Base-by-base conservation (phyloP, 768 basidiomycete species). In the Boletus patriciae region DNA sequence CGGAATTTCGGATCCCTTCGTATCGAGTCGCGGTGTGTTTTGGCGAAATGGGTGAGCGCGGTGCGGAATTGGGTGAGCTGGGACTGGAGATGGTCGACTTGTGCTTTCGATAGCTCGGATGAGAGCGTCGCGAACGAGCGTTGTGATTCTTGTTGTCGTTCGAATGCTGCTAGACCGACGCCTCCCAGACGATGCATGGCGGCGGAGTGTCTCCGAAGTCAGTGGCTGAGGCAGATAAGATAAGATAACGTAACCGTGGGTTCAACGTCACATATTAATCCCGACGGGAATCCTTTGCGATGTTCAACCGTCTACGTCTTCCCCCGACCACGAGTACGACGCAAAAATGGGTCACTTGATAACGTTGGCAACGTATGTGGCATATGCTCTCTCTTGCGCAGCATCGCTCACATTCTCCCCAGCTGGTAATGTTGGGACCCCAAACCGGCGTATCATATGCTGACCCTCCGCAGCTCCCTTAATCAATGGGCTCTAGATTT, bases 401-500 rank as follows among this genome's bases (percentile, higher is more conserved):
- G 18, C 29, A 23, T 46, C 10, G 19, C 50, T 56, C 33, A 52
- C 63, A 2, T 38, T 55, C 31, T 6, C 36, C 12, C 13, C 50
- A 72, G 70, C 19, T 72, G 70, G 70, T 72, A 57, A 59, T 19
- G 49, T 54, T 19, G 44, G 33, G 19, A 6, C 18, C 34, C 52
- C 27, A 36, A 45, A 36, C 12, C 6, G 8, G 18, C 34, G n/a
- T 25, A 15, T 45, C 31, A 15, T 44, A 42, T 50, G n/a, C 64
- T 69, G 36, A 67, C 56, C 37, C 19, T 59, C 21, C 3, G 21
- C 44, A 96, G 94, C 70, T 94, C 94, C 16, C 78, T 99, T 29
- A 96, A 98, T 66, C 96, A 99, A 74, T 98, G 96, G 94, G 91
- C 97, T 8, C 75, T 98, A 38, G 96, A 98, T 71, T 98, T 98